phyloP scores from a whole-genome alignment of 352 stramenopile genomes.

The Elongisporangium undulatum region DNA sequence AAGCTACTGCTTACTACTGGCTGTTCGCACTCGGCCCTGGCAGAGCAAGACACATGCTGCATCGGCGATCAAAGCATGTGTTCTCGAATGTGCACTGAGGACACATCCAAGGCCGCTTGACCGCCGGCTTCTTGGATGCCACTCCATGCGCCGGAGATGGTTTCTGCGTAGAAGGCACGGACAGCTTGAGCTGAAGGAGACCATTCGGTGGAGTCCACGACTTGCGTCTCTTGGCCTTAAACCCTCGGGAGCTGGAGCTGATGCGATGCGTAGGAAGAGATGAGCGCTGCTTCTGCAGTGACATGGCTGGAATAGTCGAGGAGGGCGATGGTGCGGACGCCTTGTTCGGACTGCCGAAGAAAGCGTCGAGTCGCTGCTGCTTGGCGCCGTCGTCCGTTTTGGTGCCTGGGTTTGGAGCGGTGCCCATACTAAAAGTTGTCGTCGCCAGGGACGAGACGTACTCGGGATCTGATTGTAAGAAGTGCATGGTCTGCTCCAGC shows the following conservation, averaged over 20 bases:
- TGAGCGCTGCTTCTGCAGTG: not conserved
- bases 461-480: conserved; percentile 43
- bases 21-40: not conserved
- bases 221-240: not conserved
- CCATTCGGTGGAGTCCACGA: not conserved
- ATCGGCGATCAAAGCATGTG: conserved; percentile 64
- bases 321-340: not conserved
- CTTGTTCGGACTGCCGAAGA: conserved; percentile 14
- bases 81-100: conserved; percentile 66
- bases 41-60: conserved; percentile 58
- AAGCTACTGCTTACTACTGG: not conserved
- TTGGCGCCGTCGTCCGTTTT: conserved; percentile 8
- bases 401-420: not conserved
- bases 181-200: not conserved
- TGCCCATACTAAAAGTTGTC: not conserved
- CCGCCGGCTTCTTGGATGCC: conserved; percentile 7
- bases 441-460: conserved; percentile 17
- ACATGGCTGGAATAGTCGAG: not conserved
- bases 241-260: not conserved
- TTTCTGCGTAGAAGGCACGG: not conserved
- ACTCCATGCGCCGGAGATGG: not conserved
- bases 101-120: conserved; percentile 44
- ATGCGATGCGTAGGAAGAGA: not conserved
- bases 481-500: conserved; percentile 48
- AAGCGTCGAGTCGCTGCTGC: conserved; percentile 39